Conservation (phyloP, 1,284 basidiomycete genomes). For the Microbotryomycetes sp. region DNA sequence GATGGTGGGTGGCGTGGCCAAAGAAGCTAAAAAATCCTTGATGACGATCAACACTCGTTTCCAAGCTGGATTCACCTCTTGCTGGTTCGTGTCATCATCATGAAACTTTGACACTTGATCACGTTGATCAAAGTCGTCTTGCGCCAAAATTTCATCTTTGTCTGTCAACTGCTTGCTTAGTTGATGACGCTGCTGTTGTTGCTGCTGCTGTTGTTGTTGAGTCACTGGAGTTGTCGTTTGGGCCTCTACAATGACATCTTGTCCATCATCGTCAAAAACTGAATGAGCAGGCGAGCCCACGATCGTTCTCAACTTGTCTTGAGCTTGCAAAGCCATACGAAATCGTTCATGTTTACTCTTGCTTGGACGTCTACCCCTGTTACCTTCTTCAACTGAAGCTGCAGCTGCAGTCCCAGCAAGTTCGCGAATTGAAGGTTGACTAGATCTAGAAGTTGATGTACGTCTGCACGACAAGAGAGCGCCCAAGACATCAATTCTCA, state of each 20-base stretch:
- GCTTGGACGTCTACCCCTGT: background rate
- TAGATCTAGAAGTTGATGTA: background rate
- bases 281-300: background rate
- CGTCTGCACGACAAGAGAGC: background rate
- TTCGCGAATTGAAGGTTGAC: background rate
- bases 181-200: no score
- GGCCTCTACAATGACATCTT: background rate
- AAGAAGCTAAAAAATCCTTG: slow-evolving; percentile 46
- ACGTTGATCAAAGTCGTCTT: background rate
- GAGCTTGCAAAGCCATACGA: background rate
- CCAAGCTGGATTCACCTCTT: background rate
- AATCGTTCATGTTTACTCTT: background rate
- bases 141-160: background rate
- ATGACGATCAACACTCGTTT: slow-evolving; percentile 28
- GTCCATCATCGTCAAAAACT: background rate
- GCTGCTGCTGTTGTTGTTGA: background rate
- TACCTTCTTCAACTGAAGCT: background rate
- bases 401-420: background rate
- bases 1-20: slow-evolving; percentile 53
- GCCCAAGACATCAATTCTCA: background rate
- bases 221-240: background rate
- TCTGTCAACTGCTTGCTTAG: background rate
- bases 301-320: background rate
- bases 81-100: background rate
- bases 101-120: no score